phyloP scores from a whole-genome alignment of 1,139 yeast species.

The Kodamaea suecica region DNA sequence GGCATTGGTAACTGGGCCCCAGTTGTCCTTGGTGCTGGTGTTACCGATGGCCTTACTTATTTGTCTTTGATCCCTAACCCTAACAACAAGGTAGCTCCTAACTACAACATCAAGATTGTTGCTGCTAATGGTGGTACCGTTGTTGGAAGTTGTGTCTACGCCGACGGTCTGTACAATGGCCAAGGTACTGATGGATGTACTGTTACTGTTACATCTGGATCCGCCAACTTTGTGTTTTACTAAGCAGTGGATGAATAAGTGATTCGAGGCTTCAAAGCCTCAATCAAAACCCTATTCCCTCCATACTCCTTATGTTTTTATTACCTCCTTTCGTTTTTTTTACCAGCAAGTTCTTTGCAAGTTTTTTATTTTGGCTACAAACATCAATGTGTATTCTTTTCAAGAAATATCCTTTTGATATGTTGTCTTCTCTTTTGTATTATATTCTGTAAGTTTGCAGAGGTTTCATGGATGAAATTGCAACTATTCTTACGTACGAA shows the following conservation, averaged over 20 bases:
- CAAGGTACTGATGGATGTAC: conserved; percentile 74
- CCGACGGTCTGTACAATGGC: conserved; percentile 61
- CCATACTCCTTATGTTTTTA: not conserved
- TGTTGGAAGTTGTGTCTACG: conserved; percentile 62
- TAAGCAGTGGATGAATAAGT: no score
- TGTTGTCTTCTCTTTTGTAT: no score
- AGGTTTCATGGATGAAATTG: no score
- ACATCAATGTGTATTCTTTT: no score
- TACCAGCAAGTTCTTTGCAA: not conserved
- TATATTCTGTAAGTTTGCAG: no score
- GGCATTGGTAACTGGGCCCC: conserved; percentile 86
- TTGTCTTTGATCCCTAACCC: conserved; percentile 81
- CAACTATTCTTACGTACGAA: no score
- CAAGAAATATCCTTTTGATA: no score
- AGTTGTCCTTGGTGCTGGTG: conserved; percentile 74
- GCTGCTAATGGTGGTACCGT: conserved; percentile 53
- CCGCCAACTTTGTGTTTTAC: conserved; percentile 68
- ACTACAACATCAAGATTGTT: conserved; percentile 67
- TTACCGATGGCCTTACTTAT: conserved; percentile 58
- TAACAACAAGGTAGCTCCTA: conserved; percentile 59
- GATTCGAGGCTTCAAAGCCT: no score
- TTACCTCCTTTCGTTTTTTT: not conserved
- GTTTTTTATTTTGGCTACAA: not conserved
- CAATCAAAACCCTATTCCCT: no score
- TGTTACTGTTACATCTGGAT: conserved; percentile 64